Evolutionary conservation across 2,329 filamentous ascomycete species (phyloP), one percentile per base, ranked within the genome.

Genomic region (Penicillium psychrosexuale): DNA sequence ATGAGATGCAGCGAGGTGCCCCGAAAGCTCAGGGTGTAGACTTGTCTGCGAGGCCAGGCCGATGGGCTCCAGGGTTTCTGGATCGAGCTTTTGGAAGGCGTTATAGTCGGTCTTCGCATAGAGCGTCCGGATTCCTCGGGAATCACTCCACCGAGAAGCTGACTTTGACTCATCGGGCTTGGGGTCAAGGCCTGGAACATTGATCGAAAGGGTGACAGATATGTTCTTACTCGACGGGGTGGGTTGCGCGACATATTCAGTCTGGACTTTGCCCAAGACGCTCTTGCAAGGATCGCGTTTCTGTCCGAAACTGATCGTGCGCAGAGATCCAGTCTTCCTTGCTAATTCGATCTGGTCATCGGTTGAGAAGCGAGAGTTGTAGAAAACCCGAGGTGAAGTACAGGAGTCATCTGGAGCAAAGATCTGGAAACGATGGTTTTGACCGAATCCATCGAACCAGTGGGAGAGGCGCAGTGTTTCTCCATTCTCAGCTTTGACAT

Each of bases 381-480:
- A 93, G 24, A 80, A 75, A 3, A 92, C 86, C 33, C 76, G 74
- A 9, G 69, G 57, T 5, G 66, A 66, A 28, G 55, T 64, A 17
- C 72, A 54, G 0, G 67, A 61, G 3, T 72, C 64, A 1, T 67
- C 63, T 0, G 77, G 59, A 0, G 80, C 68, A 3, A 84, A 64
- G 31, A 93, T 87, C 54, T 90, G 80, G 67, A 93, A 93, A 28
- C 83, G 84, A 72, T 93, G 88, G 78, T 52, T 89, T 83, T 3
- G 84, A 82, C 55, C 67, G 46, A 91, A 84, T 6, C 88, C 88
- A 67, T 94, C 90, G 62, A 94, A 94, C 90, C 90, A 94, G 69
- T 94, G 89, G 1, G 80, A 82, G 12, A 86, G 78, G 31, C 79
- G 76, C 64, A 86, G 85, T 0, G 78, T 82, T 13, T 72, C 74